Evolutionary conservation across 208 protist species (phyloP).

Genomic region (Wallacemonas sp.): DNA sequence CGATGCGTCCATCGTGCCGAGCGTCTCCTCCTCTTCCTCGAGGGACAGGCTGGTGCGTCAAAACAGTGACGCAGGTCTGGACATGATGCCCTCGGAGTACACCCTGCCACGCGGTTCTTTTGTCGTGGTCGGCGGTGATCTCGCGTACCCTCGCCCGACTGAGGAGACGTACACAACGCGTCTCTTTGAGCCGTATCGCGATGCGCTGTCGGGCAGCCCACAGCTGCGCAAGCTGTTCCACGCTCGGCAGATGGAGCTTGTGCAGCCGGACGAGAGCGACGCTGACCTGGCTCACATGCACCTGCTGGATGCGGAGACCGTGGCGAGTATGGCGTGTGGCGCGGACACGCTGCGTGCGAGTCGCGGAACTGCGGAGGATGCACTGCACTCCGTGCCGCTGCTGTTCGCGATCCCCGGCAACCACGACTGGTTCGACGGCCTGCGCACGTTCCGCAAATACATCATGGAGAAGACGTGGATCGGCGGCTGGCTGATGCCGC

Average conservation of each 20-base stretch:
- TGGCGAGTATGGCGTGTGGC: slow-evolving; percentile 31
- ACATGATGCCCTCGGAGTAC: neutral
- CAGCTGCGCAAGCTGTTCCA: slow-evolving; percentile 51
- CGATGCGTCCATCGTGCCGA: neutral
- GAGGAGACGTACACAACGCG: slow-evolving; percentile 73
- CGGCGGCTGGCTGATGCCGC: slow-evolving; percentile 88
- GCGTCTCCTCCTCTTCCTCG: neutral
- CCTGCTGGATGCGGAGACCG: slow-evolving; percentile 49
- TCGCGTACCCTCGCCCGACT: slow-evolving; percentile 80
- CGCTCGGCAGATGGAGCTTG: slow-evolving; percentile 38
- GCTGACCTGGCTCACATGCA: slow-evolving; percentile 54
- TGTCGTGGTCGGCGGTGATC: slow-evolving; percentile 77
- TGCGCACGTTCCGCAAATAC: slow-evolving; percentile 76
- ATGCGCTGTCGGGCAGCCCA: slow-evolving; percentile 49
- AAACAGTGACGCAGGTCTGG: neutral
- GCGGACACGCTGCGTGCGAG: slow-evolving; percentile 24
- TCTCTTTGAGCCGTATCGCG: slow-evolving; percentile 72
- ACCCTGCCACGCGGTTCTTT: slow-evolving; percentile 73
- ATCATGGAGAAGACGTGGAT: slow-evolving; percentile 73
- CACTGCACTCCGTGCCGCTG: slow-evolving; percentile 60
- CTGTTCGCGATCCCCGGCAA: slow-evolving; percentile 88
- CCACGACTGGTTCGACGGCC: slow-evolving; percentile 91
- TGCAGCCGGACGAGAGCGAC: slow-evolving; percentile 43
- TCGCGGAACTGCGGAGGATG: slow-evolving; percentile 41
- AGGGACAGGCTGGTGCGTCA: neutral